These are phyloP conservation scores for Xylaria nigripes DNA, from an alignment of 495 filamentous ascomycete genomes.

Conservation along the genomic window DNA sequence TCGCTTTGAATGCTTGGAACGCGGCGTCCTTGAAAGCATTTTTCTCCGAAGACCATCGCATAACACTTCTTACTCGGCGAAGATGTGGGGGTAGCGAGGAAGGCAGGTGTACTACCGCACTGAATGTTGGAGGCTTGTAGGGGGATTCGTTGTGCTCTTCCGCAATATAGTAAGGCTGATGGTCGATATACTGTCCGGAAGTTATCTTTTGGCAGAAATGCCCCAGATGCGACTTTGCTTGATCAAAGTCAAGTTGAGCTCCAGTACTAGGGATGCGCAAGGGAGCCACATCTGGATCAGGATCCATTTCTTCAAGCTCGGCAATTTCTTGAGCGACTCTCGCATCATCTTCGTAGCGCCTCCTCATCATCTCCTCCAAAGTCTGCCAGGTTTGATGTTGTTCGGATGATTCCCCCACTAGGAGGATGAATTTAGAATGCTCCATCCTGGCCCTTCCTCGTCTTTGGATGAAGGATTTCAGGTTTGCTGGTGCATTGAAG, in stretches of 20 bases:
- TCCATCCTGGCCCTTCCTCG: conserved; percentile 72
- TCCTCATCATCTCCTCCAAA: conserved; percentile 67
- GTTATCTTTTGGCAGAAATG: conserved; percentile 72
- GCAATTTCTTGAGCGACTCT: conserved; percentile 41
- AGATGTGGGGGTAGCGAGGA: conserved; percentile 55
- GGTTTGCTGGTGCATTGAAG: conserved; percentile 63
- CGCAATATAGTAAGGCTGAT: conserved; percentile 44
- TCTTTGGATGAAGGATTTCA: conserved; percentile 85
- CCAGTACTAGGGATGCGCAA: conserved; percentile 44
- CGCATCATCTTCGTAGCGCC: conserved; percentile 62
- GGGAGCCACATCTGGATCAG: conserved; percentile 33
- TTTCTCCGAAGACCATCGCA: conserved; percentile 61
- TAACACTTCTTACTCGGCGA: conserved; percentile 45
- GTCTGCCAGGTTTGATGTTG: conserved; percentile 44
- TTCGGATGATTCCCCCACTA: conserved; percentile 35
- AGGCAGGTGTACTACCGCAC: conserved; percentile 61
- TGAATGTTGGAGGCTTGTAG: conserved; percentile 24
- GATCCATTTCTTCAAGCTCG: conserved; percentile 47
- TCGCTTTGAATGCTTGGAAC: conserved; percentile 66
- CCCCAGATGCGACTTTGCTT: conserved; percentile 64
- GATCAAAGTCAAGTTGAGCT: conserved; percentile 64
- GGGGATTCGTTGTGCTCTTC: not conserved
- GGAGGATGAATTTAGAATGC: conserved; percentile 62
- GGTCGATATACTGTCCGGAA: conserved; percentile 43
- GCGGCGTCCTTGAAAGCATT: conserved; percentile 75